Conservation (phyloP, 2,329 filamentous ascomycete genomes). For the Ampelomyces quisqualis region DNA sequence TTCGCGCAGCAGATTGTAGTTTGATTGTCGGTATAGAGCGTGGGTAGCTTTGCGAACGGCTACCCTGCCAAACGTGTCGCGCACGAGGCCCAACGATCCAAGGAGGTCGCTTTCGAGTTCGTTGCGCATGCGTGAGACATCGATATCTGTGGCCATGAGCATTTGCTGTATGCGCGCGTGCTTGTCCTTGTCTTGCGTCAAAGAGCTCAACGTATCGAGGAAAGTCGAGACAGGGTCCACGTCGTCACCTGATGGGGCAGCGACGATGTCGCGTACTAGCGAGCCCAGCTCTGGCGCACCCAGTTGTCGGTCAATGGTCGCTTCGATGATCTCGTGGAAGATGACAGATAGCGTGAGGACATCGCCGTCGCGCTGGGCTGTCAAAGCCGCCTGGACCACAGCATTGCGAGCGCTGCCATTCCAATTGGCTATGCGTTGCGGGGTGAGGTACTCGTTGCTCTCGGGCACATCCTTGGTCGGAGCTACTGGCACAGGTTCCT, state of each 20-base stretch:
- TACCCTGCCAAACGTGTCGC: slow-evolving; percentile 79
- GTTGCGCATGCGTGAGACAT: slow-evolving; percentile 70
- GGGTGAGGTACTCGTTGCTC: slow-evolving; percentile 74
- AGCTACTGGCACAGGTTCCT: slow-evolving; percentile 39
- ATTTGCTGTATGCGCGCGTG: slow-evolving; percentile 64
- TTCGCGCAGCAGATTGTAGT: slow-evolving; percentile 92
- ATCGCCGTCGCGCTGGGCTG: slow-evolving; percentile 68
- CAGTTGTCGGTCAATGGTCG: slow-evolving; percentile 69
- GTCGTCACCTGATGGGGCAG: slow-evolving; percentile 50
- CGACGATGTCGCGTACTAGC: slow-evolving; percentile 72
- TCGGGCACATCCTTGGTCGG: slow-evolving; percentile 48
- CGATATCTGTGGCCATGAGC: slow-evolving; percentile 70
- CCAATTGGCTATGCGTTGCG: slow-evolving; percentile 69
- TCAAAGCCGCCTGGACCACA: slow-evolving; percentile 64
- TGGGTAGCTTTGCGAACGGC: slow-evolving; percentile 90
- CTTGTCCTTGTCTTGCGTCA: slow-evolving; percentile 70
- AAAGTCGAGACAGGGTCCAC: slow-evolving; percentile 62
- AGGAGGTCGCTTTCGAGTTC: slow-evolving; percentile 79
- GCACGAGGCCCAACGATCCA: slow-evolving; percentile 74
- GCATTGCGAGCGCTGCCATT: slow-evolving; percentile 63
- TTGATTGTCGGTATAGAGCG: slow-evolving; percentile 89
- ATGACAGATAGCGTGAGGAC: slow-evolving; percentile 67
- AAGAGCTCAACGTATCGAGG: slow-evolving; percentile 77
- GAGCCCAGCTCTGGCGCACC: slow-evolving; percentile 68
- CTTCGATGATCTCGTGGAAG: slow-evolving; percentile 81